A percentile compares a stretch with the other conserved stretches of the same genome.
phyloP scores from a whole-genome alignment of 1,284 basidiomycete genomes.

The Rhodotorula sp. region DNA sequence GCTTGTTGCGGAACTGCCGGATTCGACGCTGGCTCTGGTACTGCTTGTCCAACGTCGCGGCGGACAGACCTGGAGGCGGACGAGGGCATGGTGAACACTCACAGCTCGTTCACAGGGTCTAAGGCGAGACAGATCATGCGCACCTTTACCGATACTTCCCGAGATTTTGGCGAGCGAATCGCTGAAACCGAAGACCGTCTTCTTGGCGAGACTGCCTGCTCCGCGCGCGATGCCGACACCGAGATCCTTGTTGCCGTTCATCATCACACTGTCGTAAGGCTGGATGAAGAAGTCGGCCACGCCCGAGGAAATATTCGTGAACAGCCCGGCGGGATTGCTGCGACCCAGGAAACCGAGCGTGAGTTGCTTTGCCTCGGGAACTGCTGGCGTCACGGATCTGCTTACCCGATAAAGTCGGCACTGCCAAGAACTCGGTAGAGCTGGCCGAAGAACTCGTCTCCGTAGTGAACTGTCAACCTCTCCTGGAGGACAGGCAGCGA shows the following conservation, averaged over 20 bases:
- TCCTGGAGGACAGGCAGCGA: constrained; percentile 79
- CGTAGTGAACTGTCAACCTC: constrained; percentile 88
- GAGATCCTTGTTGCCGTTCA: constrained; percentile 94
- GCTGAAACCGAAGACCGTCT: constrained; percentile 94
- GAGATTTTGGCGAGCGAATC: constrained; percentile 98
- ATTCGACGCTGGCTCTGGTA: constrained; percentile 87
- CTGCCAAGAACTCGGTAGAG: constrained; percentile 95
- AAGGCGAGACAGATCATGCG: constrained; percentile 13
- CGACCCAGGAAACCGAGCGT: background rate
- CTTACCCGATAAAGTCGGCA: constrained; percentile 73
- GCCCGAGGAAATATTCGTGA: constrained; percentile 98
- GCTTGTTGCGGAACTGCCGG: constrained; percentile 87
- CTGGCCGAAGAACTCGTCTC: constrained; percentile 89
- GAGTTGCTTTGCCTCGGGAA: background rate
- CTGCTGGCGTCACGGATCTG: background rate
- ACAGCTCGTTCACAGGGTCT: background rate
- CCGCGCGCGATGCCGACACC: constrained; percentile 97
- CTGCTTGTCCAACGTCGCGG: constrained; percentile 93
- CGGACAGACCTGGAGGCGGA: constrained; percentile 71
- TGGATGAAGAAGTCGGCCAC: constrained; percentile 99
- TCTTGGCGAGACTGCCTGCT: constrained; percentile 97
- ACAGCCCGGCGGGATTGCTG: constrained; percentile 82
- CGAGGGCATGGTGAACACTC: background rate
- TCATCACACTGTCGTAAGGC: constrained; percentile 94
- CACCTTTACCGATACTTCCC: constrained; percentile 93